A percentile compares a stretch with the other conserved stretches of the same genome.
Conservation (phyloP, 371 early-diverging fungal genomes). For the Cokeromyces recurvatus region DNA sequence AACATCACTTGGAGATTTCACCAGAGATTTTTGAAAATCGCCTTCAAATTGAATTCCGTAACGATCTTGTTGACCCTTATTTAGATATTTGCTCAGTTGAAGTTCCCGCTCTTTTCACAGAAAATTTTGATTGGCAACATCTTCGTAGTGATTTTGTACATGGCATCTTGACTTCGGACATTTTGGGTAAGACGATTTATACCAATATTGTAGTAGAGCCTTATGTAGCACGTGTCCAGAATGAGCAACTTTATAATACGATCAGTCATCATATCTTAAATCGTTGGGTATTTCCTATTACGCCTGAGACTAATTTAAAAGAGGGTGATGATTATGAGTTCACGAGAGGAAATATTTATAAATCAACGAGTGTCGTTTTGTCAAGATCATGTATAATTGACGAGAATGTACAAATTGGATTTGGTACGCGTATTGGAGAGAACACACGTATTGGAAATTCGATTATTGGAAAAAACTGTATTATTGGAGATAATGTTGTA, state of each 20-base stretch:
- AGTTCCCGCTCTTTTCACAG: constrained; percentile 90
- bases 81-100: constrained; percentile 92
- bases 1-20: constrained; percentile 55
- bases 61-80: constrained; percentile 90
- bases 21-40: constrained; percentile 64
- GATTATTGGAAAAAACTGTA: constrained; percentile 81
- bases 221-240: constrained; percentile 83
- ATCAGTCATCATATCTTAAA: constrained; percentile 85
- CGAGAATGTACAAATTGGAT: constrained; percentile 81
- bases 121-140: constrained; percentile 96
- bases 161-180: constrained; percentile 87
- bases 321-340: constrained; percentile 67
- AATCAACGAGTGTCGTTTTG: constrained; percentile 70
- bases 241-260: constrained; percentile 80
- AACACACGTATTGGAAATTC: constrained; percentile 66
- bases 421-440: constrained; percentile 72
- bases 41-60: constrained; percentile 71
- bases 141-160: constrained; percentile 88
- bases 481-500: constrained; percentile 69
- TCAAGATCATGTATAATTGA: constrained; percentile 75
- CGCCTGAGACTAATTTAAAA: constrained; percentile 81
- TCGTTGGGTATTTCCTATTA: constrained; percentile 92
- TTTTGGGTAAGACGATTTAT: constrained; percentile 86
- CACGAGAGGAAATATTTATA: constrained; percentile 80
- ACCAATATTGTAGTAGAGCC: constrained; percentile 70